phyloP scores from a whole-genome alignment of 257 asterid genomes.

The Solanum peruvianum region DNA sequence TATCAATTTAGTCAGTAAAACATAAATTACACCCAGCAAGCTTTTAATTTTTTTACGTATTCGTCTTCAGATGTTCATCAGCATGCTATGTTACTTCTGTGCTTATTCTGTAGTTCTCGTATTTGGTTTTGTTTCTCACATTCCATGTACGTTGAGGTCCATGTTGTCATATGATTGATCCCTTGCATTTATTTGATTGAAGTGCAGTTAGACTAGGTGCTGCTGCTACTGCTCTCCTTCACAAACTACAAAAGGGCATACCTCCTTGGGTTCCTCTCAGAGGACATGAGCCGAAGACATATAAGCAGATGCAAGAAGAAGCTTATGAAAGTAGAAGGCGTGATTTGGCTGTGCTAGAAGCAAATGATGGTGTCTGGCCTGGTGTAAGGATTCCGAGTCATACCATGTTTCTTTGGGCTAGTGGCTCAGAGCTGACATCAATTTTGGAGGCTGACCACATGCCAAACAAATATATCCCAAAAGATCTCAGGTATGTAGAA shows the following conservation, averaged over 20 bases:
- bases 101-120: background rate
- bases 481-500: constrained; percentile 59
- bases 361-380: constrained; percentile 90
- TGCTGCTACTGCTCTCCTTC: constrained; percentile 80
- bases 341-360: constrained; percentile 83
- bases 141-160: background rate
- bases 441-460: constrained; percentile 87
- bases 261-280: constrained; percentile 98
- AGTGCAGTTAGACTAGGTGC: constrained; percentile 83
- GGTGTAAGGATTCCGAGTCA: constrained; percentile 90
- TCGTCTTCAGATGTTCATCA: background rate
- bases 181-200: background rate
- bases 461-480: constrained; percentile 90
- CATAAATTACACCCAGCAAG: background rate
- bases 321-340: constrained; percentile 82
- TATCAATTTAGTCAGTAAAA: background rate
- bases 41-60: background rate
- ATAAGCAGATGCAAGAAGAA: constrained; percentile 84
- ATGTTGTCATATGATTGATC: background rate
- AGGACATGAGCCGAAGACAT: constrained; percentile 80
- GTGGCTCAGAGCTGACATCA: constrained; percentile 91
- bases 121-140: background rate
- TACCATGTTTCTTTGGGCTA: constrained; percentile 92
- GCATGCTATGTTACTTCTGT: background rate
- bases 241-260: constrained; percentile 85